phyloP scores from a whole-genome alignment of 768 basidiomycete species.

The Termitomyces sp. region DNA sequence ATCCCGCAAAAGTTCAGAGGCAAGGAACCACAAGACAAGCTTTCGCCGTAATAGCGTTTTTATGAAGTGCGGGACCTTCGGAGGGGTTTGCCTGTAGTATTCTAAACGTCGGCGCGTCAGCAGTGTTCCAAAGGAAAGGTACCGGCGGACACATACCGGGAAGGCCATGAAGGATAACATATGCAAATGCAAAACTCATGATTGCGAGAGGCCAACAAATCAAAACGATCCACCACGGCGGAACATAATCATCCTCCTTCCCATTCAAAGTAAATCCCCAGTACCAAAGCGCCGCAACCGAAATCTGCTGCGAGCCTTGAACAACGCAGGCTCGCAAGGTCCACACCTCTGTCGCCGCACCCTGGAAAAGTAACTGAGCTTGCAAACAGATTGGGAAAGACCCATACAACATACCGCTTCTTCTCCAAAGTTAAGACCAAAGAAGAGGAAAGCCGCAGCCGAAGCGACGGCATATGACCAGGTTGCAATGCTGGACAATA shows the following conservation, averaged over 20 bases:
- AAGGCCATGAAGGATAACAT: conserved; percentile 81
- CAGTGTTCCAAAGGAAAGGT: background rate
- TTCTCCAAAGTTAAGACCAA: conserved; percentile 95
- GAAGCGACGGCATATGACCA: conserved; percentile 92
- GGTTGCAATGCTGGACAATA: conserved; percentile 73
- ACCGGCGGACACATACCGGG: conserved; percentile 66
- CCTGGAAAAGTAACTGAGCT: conserved; percentile 36
- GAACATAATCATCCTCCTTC: conserved; percentile 41
- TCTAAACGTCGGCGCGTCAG: conserved; percentile 38
- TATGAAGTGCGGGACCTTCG: conserved; percentile 92
- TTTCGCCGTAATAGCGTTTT: conserved; percentile 86
- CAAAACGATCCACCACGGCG: conserved; percentile 85
- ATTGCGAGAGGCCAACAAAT: conserved; percentile 80
- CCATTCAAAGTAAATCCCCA: conserved; percentile 84
- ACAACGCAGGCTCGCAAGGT: conserved; percentile 87
- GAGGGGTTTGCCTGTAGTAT: conserved; percentile 89
- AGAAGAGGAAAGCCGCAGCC: conserved; percentile 91
- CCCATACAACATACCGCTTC: conserved; percentile 85
- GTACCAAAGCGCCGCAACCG: conserved; percentile 95
- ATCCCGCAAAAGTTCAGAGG: conserved; percentile 87
- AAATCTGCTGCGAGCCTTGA: conserved; percentile 93
- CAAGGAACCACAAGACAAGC: conserved; percentile 92
- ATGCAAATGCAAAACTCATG: conserved; percentile 73
- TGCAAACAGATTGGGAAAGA: background rate
- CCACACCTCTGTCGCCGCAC: conserved; percentile 95